Evolutionary conservation across 1,284 basidiomycete species (phyloP).

Genomic region (Xerocomus nothofagi): DNA sequence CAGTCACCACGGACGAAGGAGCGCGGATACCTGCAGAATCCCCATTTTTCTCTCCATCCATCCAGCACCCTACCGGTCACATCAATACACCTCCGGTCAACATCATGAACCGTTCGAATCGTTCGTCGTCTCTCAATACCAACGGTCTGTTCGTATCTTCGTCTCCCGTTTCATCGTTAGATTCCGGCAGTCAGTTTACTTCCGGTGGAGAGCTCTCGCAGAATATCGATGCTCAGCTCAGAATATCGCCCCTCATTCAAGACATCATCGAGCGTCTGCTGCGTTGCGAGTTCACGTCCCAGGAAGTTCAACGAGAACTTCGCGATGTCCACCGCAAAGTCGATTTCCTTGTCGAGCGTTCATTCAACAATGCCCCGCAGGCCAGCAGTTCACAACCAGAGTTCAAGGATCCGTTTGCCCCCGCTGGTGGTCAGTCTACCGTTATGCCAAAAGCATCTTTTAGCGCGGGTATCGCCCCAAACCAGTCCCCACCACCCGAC

Average conservation of each 20-base stretch:
- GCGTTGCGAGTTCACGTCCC: slow-evolving; percentile 67
- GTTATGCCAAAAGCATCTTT: slow-evolving; percentile 60
- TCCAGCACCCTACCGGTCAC: slow-evolving; percentile 31
- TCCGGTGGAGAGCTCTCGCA: slow-evolving; percentile 43
- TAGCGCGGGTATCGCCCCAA: slow-evolving; percentile 60
- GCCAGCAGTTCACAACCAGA: slow-evolving; percentile 50
- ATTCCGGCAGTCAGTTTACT: slow-evolving; percentile 64
- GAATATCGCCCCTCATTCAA: slow-evolving; percentile 68
- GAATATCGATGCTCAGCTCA: slow-evolving; percentile 70
- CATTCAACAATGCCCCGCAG: slow-evolving; percentile 37
- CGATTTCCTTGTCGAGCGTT: slow-evolving; percentile 70
- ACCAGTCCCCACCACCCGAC: slow-evolving; percentile 62
- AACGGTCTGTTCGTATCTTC: slow-evolving; percentile 53
- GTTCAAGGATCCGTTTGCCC: slow-evolving; percentile 77
- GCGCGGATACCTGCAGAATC: slow-evolving; percentile 36
- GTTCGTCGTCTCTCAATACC: slow-evolving; percentile 41
- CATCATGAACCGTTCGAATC: slow-evolving; percentile 25
- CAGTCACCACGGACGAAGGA: slow-evolving; percentile 23
- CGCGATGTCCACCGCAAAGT: slow-evolving; percentile 76
- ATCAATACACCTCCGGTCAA: slow-evolving; percentile 33
- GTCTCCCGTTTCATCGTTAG: slow-evolving; percentile 75
- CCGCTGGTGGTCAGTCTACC: slow-evolving; percentile 36
- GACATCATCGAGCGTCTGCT: slow-evolving; percentile 75
- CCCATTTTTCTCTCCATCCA: slow-evolving; percentile 34
- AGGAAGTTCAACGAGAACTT: slow-evolving; percentile 75